These are phyloP conservation scores for Yarrowia sp. DNA, from an alignment of 805 yeast genomes.

Conservation along the genomic window DNA sequence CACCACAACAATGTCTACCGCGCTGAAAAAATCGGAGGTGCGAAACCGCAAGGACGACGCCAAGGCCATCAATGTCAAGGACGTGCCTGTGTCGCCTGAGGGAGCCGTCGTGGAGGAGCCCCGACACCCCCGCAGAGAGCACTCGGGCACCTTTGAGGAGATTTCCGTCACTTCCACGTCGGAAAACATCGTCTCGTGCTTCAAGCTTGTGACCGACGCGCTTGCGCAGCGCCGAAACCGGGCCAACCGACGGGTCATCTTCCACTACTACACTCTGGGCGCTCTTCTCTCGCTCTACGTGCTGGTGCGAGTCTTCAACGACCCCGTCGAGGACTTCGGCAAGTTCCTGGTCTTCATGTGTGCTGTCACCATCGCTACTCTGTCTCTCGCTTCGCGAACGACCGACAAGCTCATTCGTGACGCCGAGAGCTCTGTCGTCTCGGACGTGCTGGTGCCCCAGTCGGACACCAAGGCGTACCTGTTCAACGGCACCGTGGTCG, in stretches of 20 bases:
- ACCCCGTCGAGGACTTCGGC: constrained; percentile 25
- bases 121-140: constrained; percentile 10
- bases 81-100: constrained; percentile 22
- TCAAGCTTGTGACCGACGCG: constrained; percentile 28
- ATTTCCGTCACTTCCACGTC: constrained; percentile 25
- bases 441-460: constrained; percentile 21
- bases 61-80: constrained; percentile 24
- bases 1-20: background rate
- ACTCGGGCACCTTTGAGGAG: constrained; percentile 16
- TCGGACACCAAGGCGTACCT: constrained; percentile 26
- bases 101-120: constrained; percentile 10
- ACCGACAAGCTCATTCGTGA: constrained; percentile 25
- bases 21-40: background rate
- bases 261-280: constrained; percentile 24
- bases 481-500: constrained; percentile 28
- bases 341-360: constrained; percentile 9
- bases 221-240: constrained; percentile 29
- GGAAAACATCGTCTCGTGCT: constrained; percentile 8
- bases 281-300: background rate
- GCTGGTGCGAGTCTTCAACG: constrained; percentile 3
- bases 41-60: constrained; percentile 22
- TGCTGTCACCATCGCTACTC: constrained; percentile 28
- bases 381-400: constrained; percentile 23
- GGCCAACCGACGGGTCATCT: constrained; percentile 24
- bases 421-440: constrained; percentile 27